Evolutionary conservation across 805 yeast species (phyloP).

Genomic region (Blastobotrys chiropterorum): DNA sequence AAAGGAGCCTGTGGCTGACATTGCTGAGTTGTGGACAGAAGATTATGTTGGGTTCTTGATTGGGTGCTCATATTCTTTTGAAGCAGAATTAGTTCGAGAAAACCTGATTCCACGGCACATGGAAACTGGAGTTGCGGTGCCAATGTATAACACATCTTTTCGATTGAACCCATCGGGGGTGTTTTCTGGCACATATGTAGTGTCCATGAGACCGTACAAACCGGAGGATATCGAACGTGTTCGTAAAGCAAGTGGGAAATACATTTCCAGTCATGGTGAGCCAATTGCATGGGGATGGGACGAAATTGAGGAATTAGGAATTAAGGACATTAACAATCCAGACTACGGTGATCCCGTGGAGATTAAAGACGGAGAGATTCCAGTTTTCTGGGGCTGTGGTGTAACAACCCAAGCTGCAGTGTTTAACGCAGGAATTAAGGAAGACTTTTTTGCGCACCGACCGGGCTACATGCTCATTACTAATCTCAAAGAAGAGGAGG

Average conservation of each 20-base stretch:
- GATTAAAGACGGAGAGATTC: slow-evolving; percentile 33
- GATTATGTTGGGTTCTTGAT: slow-evolving; percentile 38
- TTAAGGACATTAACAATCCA: slow-evolving; percentile 29
- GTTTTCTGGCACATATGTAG: slow-evolving; percentile 33
- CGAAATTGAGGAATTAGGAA: slow-evolving; percentile 34
- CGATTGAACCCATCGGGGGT: slow-evolving; percentile 30
- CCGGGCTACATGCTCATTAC: slow-evolving; percentile 14
- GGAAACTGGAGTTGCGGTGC: slow-evolving; percentile 12
- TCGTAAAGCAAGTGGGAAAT: slow-evolving; percentile 30
- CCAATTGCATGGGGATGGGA: slow-evolving; percentile 41
- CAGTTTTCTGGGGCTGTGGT: slow-evolving; percentile 43
- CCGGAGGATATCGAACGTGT: slow-evolving; percentile 27
- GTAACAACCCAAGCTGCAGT: slow-evolving; percentile 38
- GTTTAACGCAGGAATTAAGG: slow-evolving; percentile 6
- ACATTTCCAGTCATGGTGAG: slow-evolving; percentile 35
- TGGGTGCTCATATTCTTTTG: slow-evolving; percentile 41
- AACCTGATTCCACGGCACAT: slow-evolving; percentile 24
- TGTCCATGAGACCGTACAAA: slow-evolving; percentile 39
- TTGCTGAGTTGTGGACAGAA: slow-evolving; percentile 31
- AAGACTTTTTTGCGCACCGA: slow-evolving; percentile 9
- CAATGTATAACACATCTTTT: slow-evolving; percentile 14
- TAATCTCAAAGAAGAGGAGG: slow-evolving; percentile 25
- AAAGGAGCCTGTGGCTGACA: slow-evolving; percentile 6
- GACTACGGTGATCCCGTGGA: slow-evolving; percentile 35
- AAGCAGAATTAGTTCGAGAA: slow-evolving; percentile 28